These are phyloP conservation scores for Plantago coronopus DNA, from an alignment of 305 asterid species.

Conservation along the genomic window DNA sequence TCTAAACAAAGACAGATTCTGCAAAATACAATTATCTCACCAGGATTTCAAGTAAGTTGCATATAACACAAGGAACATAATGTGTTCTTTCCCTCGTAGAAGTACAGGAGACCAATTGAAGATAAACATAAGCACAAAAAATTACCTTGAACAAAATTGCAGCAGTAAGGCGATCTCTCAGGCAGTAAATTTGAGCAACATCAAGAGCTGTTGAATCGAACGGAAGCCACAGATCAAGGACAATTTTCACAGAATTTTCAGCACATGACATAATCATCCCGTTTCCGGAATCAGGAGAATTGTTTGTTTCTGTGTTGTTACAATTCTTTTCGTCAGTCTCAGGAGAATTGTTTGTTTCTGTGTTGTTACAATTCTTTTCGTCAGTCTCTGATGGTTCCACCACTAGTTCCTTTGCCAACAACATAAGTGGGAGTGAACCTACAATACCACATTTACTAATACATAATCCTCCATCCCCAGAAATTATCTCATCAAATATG, in stretches of 20 bases:
- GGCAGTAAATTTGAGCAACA: slow-evolving; percentile 87
- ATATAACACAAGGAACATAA: neutral
- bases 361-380: slow-evolving; percentile 34
- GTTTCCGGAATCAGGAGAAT: slow-evolving; percentile 28
- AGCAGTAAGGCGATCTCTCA: slow-evolving; percentile 77
- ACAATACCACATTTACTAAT: slow-evolving; percentile 59
- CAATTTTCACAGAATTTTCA: slow-evolving; percentile 52
- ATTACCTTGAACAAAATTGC: slow-evolving; percentile 66
- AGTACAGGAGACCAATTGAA: neutral
- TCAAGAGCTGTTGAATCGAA: slow-evolving; percentile 73
- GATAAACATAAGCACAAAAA: neutral
- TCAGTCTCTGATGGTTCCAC: slow-evolving; percentile 57
- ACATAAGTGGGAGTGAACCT: slow-evolving; percentile 70
- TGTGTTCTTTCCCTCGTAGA: neutral
- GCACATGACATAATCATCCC: slow-evolving; percentile 56
- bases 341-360: slow-evolving; percentile 7
- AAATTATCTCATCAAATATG: slow-evolving; percentile 76
- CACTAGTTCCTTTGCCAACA: slow-evolving; percentile 74
- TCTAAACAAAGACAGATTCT: neutral
- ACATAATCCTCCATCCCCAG: slow-evolving; percentile 73
- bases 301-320: slow-evolving; percentile 24
- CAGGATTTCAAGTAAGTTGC: no score
- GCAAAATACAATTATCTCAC: no score
- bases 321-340: slow-evolving; percentile 37
- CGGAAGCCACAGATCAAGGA: slow-evolving; percentile 77